Base-by-base conservation (phyloP, 805 yeast species). In the Schizosaccharomyces osmophilus region DNA sequence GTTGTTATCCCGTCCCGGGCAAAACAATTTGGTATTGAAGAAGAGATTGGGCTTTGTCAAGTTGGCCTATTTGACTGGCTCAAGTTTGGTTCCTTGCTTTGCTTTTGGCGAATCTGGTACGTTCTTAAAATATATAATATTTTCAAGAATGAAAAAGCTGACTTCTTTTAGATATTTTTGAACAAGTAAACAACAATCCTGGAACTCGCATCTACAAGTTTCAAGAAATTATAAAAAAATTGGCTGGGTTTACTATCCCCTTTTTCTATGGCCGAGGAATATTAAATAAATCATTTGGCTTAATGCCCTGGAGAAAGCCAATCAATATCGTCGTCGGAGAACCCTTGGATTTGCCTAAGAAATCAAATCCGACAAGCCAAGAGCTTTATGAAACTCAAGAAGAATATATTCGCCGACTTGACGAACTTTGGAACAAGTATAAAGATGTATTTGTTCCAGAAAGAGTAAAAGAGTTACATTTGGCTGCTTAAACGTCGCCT, bases 191-290 rank as follows among this genome's bases (percentile, higher is more conserved):
- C 59, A 76, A 80, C 15, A 72, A 72, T 36, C 70, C 72, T 1
- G 69, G 72, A 17, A 77, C 84, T 0, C 67, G 70, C 69, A 77
- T 78, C 31, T 77, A 80, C 67, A 73, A 74, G 62, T 69, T 84
- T 61, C 97, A 90, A 70, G 70, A 77, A 42, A 80, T 87, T 81
- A 69, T 90, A 68, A 90, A 93, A 67, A 74, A 74, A 36, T 75
- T 73, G 45, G 77, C 82, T 61, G 93, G 90, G 1, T 90, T 90
- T 71, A 89, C 98, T 0, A 68, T 93, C 4, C 98, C 98, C 0
- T 79, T 93, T 59, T 85, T 93, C 73, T 83, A 86, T 69, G 96
- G 96, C 0, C 76, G 97, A 57, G 97, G 97, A 0, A 76, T 93
- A 0, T 89, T 90, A 72, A 87, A 90, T 67, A 86, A 89, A 67